Conservation (phyloP, 2,329 filamentous ascomycete species). For the Aspergillus uvarum region DNA sequence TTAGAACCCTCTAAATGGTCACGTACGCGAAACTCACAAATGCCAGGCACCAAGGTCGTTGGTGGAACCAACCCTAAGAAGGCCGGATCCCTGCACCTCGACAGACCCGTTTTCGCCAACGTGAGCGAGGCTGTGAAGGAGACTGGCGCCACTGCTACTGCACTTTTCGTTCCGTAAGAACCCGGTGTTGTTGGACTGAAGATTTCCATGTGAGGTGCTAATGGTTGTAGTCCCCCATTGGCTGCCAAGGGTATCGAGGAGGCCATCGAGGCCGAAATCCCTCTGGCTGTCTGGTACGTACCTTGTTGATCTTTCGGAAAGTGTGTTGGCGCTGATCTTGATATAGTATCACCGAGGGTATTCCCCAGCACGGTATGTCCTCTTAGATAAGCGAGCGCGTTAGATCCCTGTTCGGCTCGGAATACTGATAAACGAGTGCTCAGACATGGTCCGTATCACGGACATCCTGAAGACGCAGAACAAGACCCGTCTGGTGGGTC, state of each 20-base stretch:
- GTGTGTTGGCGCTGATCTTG: neutral
- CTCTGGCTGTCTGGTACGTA: conserved; percentile 78
- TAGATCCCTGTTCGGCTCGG: neutral
- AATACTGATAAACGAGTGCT: conserved; percentile 19
- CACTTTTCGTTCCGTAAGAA: conserved; percentile 89
- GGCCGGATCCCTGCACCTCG: conserved; percentile 85
- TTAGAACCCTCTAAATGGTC: neutral
- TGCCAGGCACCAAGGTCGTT: conserved; percentile 86
- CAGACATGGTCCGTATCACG: conserved; percentile 99
- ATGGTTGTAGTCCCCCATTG: conserved; percentile 69
- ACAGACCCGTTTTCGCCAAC: conserved; percentile 86
- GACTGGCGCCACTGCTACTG: conserved; percentile 86
- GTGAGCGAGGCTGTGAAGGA: conserved; percentile 86
- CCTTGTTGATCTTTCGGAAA: conserved; percentile 23
- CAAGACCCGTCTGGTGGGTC: conserved; percentile 95
- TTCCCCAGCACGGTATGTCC: conserved; percentile 84
- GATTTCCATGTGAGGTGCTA: conserved; percentile 12
- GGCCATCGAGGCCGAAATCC: conserved; percentile 88
- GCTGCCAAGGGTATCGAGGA: conserved; percentile 96
- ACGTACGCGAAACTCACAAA: conserved; percentile 26
- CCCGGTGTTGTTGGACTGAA: neutral
- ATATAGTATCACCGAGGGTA: conserved; percentile 83
- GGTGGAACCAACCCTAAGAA: conserved; percentile 99
- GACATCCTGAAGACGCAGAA: conserved; percentile 95
- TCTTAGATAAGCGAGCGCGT: neutral